Evolutionary conservation across 768 basidiomycete genomes (phyloP).

Genomic region (Ramaria sp.): DNA sequence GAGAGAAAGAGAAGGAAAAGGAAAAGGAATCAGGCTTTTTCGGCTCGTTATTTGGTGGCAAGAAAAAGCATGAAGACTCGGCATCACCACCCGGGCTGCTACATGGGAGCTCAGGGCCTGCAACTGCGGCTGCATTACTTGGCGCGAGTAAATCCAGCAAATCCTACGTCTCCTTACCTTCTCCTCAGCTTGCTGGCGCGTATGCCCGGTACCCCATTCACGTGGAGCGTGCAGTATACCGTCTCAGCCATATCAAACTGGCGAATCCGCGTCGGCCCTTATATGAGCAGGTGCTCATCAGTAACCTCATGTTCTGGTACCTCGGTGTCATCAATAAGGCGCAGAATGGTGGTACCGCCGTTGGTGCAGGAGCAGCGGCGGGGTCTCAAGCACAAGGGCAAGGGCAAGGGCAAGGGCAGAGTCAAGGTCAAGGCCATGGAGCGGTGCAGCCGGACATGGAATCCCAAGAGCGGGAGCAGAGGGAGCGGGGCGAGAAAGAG

Average conservation of each 20-base stretch:
- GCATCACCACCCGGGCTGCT: constrained; percentile 25
- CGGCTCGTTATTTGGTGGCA: constrained; percentile 79
- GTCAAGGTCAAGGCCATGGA: constrained; percentile 15
- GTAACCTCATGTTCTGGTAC: constrained; percentile 99
- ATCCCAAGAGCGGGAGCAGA: constrained; percentile 24
- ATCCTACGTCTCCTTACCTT: constrained; percentile 46
- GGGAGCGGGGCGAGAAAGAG: constrained; percentile 16
- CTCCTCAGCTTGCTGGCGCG: constrained; percentile 34
- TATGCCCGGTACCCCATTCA: constrained; percentile 93
- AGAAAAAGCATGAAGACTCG: constrained; percentile 77
- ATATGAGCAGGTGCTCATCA: constrained; percentile 92
- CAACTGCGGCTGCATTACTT: constrained; percentile 78
- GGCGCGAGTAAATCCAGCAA: constrained; percentile 78
- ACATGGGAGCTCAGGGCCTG: constrained; percentile 51
- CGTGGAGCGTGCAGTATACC: constrained; percentile 95
- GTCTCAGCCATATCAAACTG: constrained; percentile 95
- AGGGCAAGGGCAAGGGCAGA: neutral
- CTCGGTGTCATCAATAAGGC: constrained; percentile 95
- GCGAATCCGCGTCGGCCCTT: constrained; percentile 94
- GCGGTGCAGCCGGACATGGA: constrained; percentile 30
- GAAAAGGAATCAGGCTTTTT: constrained; percentile 83
- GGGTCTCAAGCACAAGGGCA: constrained; percentile 7
- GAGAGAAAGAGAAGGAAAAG: constrained; percentile 45
- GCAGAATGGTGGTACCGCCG: constrained; percentile 29
- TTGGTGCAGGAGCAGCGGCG: constrained; percentile 17